These are phyloP conservation scores for Cydonia oblonga DNA, from an alignment of 331 rosid genomes.

Conservation along the genomic window DNA sequence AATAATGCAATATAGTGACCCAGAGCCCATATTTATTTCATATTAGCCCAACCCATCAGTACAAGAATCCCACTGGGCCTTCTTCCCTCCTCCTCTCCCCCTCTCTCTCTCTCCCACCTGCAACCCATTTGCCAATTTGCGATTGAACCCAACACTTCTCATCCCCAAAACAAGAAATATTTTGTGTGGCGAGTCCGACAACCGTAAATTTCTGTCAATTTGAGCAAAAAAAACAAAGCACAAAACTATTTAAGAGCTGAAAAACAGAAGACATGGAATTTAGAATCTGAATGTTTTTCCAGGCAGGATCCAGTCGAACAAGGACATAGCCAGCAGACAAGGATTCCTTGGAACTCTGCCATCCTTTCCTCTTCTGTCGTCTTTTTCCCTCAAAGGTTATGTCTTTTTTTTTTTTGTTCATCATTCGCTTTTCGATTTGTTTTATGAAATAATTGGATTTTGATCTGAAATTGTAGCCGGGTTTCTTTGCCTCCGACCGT, in stretches of 20 bases:
- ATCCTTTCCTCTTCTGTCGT: background rate
- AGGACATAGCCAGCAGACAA: background rate
- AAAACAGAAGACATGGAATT: background rate
- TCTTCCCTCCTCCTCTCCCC: background rate
- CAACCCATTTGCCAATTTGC: background rate
- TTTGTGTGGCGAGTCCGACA: background rate
- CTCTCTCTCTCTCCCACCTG: background rate
- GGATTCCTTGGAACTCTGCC: background rate
- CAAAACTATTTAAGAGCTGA: background rate
- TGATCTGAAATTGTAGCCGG: background rate
- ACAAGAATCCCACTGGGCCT: background rate
- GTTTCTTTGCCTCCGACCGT: background rate
- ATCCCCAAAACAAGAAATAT: background rate
- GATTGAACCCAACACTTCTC: background rate
- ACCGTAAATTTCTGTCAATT: background rate
- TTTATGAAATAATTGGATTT: background rate
- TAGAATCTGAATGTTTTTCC: conserved; percentile 6
- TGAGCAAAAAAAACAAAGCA: background rate
- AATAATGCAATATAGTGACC: too few relatives aligned
- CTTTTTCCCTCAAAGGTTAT: background rate
- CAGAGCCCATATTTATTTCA: too few relatives aligned
- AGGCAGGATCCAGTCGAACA: background rate
- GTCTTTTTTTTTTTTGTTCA: background rate
- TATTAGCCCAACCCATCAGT: background rate
- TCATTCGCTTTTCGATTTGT: background rate